Conservation (phyloP, 257 asterid species). For the Leptodermis oblonga region DNA sequence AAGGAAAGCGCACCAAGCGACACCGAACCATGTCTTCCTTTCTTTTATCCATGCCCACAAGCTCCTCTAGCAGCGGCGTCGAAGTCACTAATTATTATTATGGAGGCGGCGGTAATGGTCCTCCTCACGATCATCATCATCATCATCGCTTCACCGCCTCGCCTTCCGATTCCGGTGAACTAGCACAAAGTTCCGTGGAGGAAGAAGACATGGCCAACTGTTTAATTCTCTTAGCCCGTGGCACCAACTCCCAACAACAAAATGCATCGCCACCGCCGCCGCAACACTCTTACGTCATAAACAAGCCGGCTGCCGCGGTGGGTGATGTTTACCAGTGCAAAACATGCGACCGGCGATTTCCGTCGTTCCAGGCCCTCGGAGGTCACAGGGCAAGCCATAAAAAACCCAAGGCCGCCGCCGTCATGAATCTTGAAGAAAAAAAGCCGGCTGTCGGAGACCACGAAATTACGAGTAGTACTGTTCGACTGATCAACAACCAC, state of each 20-base stretch:
- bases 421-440: conserved; percentile 9
- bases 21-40: conserved; percentile 54
- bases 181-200: conserved; percentile 18
- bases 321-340: conserved; percentile 32
- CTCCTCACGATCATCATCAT: no score
- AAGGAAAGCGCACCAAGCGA: conserved; percentile 66
- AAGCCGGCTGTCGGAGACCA: conserved; percentile 14
- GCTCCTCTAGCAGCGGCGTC: conserved; percentile 35
- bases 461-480: conserved; percentile 2
- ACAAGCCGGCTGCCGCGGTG: not conserved
- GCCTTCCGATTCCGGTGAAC: conserved; percentile 29
- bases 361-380: conserved; percentile 47
- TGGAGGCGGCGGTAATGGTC: not conserved
- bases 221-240: conserved; percentile 39
- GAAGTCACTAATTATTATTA: conserved; percentile 7
- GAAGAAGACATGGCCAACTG: conserved; percentile 51
- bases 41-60: conserved; percentile 43
- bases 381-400: conserved; percentile 59
- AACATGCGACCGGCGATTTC: conserved; percentile 37
- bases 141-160: conserved; percentile 19
- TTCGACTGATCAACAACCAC: conserved; percentile 12
- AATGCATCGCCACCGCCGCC: conserved; percentile 5
- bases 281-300: not conserved
- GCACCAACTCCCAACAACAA: conserved; percentile 7
- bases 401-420: conserved; percentile 37